Evolutionary conservation across 148 eudicot genomes (phyloP).

Genomic region (Fallopia convolvulus): DNA sequence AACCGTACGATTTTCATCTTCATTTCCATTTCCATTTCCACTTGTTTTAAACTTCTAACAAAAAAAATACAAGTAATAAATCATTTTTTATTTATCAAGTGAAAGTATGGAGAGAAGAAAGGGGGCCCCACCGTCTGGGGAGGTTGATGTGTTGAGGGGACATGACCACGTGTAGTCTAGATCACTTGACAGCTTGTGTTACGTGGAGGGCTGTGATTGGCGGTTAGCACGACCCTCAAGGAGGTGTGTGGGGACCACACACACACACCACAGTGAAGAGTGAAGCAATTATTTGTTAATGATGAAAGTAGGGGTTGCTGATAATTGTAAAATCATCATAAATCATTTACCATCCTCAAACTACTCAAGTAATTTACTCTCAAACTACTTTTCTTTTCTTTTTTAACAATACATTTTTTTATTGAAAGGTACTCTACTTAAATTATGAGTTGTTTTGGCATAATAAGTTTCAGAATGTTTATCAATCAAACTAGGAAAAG

Average conservation of each 20-base stretch:
- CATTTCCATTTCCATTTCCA: not conserved
- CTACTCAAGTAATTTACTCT: not conserved
- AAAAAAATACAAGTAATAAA: not conserved
- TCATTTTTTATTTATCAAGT: not conserved
- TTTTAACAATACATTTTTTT: too few relatives aligned
- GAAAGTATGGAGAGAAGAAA: not conserved
- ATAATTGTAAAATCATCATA: constrained; percentile 1
- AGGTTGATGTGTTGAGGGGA: constrained; percentile 12
- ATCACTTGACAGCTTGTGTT: constrained; percentile 6
- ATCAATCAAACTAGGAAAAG: too few relatives aligned
- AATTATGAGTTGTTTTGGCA: too few relatives aligned
- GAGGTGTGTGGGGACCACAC: not conserved
- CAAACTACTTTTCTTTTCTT: not conserved
- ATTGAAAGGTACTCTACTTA: too few relatives aligned
- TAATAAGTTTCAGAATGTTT: too few relatives aligned
- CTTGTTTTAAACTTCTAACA: not conserved
- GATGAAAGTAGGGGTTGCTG: not conserved
- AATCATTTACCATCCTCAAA: not conserved
- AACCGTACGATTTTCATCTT: constrained; percentile 5
- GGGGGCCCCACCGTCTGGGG: not conserved
- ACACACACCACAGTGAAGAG: not conserved
- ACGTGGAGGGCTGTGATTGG: constrained; percentile 19
- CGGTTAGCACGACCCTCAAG: not conserved
- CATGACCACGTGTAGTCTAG: constrained; percentile 17
- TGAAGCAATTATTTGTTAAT: constrained; percentile 4